Base-by-base conservation (phyloP, 768 basidiomycete genomes). In the Tulasnella sp. region DNA sequence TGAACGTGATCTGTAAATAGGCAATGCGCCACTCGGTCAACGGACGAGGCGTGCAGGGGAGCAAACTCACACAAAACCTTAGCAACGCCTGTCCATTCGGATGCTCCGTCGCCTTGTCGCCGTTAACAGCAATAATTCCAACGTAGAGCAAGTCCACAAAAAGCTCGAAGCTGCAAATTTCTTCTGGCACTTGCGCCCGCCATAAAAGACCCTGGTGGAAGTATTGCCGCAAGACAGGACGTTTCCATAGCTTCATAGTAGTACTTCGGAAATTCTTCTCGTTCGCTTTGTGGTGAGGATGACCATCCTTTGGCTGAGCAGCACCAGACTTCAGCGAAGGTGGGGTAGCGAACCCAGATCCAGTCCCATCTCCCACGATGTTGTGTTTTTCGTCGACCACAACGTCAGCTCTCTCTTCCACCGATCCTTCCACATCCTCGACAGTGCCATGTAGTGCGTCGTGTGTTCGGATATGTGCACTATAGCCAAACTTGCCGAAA, bases 41-140 rank as follows among this genome's bases (percentile, higher is more conserved):
- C n/a, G 7, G 31, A 54, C 6, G 21, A 11, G 37, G n/a, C 17
- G 9, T 14, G 42, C 12, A 40, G 21, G 25, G 8, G 23, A 27
- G 1, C 17, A 23, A 4, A 40, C 52, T 27, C 37, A 54, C 52
- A 17, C 52, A 54, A 27, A 54, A 54, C 12, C 25, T 36, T n/a
- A 54, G 32, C 9, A 54, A 27, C 0, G 36, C 35, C 19, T 2
- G 17, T 9, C 23, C 27, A 1, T 19, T 54, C 9, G 36, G 52
- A 41, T 54, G 19, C 42, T 54, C 52, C 19, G 23, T 36, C 14
- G 52, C 37, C 35, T 35, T 54, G 37, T 54, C 52, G 17, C 35
- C 52, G 23, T 39, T 54, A n/a, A 54, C 37, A n/a, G 52, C 52
- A 31, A 54, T 54, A 40, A 54, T 54, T 9, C 52, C 52, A 40